Evolutionary conservation across 441 rosid genomes (phyloP).

Genomic region (Sinapis alba): DNA sequence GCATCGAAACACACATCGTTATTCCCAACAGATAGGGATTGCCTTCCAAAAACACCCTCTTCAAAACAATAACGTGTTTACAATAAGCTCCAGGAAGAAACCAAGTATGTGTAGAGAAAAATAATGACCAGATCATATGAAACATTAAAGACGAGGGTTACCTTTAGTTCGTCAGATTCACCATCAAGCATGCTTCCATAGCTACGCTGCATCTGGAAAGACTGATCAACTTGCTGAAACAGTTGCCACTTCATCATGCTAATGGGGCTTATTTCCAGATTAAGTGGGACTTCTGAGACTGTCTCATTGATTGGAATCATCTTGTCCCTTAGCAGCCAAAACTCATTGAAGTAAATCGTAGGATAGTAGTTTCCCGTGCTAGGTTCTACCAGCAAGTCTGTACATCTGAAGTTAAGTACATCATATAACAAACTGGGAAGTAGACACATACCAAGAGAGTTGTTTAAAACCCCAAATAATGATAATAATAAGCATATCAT

Average conservation of each 20-base stretch:
- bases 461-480: neutral
- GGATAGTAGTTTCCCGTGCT: constrained; percentile 73
- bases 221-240: constrained; percentile 86
- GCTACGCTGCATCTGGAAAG: constrained; percentile 88
- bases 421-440: constrained; percentile 10
- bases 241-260: constrained; percentile 96
- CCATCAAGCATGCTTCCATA: constrained; percentile 96
- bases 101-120: neutral
- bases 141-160: constrained; percentile 21
- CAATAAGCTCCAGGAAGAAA: neutral
- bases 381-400: constrained; percentile 73
- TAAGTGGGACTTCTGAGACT: constrained; percentile 66
- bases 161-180: constrained; percentile 92
- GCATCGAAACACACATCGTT: constrained; percentile 83
- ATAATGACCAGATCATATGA: no score
- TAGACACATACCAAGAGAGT: neutral
- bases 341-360: constrained; percentile 77
- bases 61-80: constrained; percentile 28
- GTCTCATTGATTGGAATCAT: constrained; percentile 67
- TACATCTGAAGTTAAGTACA: constrained; percentile 60
- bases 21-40: constrained; percentile 83
- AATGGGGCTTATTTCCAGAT: constrained; percentile 82
- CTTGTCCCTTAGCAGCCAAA: constrained; percentile 90
- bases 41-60: constrained; percentile 97
- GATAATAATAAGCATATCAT: constrained; percentile 6